Conservation (phyloP, 306 rosid species). For the Gynostemma pentaphyllum region DNA sequence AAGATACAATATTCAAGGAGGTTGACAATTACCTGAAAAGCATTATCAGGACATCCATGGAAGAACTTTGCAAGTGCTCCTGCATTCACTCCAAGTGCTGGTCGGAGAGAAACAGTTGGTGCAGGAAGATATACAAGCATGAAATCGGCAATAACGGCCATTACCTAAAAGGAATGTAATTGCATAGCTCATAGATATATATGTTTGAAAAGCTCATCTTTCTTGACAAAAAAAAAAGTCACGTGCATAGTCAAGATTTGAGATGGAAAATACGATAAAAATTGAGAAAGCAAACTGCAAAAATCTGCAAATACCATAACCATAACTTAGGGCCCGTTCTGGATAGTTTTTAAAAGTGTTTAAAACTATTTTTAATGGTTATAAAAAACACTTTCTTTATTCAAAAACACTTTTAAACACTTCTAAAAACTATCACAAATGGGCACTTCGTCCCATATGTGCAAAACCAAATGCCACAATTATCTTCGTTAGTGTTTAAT, state of each 20-base stretch:
- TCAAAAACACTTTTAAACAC: no score
- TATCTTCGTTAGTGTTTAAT: neutral
- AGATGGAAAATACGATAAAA: neutral
- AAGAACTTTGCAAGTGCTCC: slow-evolving; percentile 78
- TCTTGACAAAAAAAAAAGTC: neutral
- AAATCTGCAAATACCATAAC: neutral
- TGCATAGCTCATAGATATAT: neutral
- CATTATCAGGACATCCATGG: slow-evolving; percentile 91
- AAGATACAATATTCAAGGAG: slow-evolving; percentile 27
- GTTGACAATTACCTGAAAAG: slow-evolving; percentile 88
- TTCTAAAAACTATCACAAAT: no score
- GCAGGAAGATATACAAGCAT: slow-evolving; percentile 93
- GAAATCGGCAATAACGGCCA: slow-evolving; percentile 95
- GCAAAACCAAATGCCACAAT: neutral
- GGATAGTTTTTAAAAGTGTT: no score
- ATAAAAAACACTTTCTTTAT: no score
- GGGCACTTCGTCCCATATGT: neutral
- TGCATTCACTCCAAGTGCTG: slow-evolving; percentile 53
- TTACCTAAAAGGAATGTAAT: slow-evolving; percentile 36
- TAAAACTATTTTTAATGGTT: no score
- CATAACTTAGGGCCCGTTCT: no score
- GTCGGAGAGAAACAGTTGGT: slow-evolving; percentile 72
- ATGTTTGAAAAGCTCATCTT: neutral
- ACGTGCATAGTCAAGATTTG: neutral
- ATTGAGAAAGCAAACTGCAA: neutral